Base-by-base conservation (phyloP, 108 stramenopile species). In the Stephanodiscus triporus region DNA sequence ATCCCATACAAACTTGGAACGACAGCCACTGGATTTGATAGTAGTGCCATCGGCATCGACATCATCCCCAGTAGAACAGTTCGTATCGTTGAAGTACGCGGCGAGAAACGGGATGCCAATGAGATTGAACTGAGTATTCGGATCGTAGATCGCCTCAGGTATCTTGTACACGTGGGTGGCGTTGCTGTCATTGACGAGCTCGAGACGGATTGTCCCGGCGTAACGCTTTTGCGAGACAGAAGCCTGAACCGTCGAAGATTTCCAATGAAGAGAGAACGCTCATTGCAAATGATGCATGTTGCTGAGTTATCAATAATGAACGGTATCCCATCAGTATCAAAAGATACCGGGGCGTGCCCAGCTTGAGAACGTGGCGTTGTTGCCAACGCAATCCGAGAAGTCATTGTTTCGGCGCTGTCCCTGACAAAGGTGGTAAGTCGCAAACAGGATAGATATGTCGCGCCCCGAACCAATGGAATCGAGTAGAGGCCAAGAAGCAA, bases 221-320 rank as follows among this genome's bases (percentile, higher is more conserved):
- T 53, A 53, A 4, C 19, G 51, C 19, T 53, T 6, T 24, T 53
- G 20, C 1, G 7, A 6, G 8, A 20, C 19, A 22, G 51, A 4
- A 8, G 23, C 51, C 4, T 53, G 8, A 6, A 24, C 19, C 1
- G 51, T 0, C 0, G n/a, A n/a, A 6, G 20, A 20, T 6, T 2
- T 22, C 6, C 8, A 6, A 53, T 8, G 19, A 53, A 53, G 6
- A 53, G 51, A 1, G 51, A 53, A 2, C 51, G 51, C 5, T 24
- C 51, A 53, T 53, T 53, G 9, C 19, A 9, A 5, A 53, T 53
- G 19, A 62, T 62, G 10, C 61, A 38, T 1, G 40, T 62, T 0
- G 51, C 51, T 1, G 51, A 53, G 19, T 53, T 53, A 10, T 53
- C 51, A 20, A 53, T 20, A 20, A 53, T 53, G 51, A 53, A 53